Base-by-base conservation (phyloP, 2,329 filamentous ascomycete genomes). In the Epichloe uncinata region DNA sequence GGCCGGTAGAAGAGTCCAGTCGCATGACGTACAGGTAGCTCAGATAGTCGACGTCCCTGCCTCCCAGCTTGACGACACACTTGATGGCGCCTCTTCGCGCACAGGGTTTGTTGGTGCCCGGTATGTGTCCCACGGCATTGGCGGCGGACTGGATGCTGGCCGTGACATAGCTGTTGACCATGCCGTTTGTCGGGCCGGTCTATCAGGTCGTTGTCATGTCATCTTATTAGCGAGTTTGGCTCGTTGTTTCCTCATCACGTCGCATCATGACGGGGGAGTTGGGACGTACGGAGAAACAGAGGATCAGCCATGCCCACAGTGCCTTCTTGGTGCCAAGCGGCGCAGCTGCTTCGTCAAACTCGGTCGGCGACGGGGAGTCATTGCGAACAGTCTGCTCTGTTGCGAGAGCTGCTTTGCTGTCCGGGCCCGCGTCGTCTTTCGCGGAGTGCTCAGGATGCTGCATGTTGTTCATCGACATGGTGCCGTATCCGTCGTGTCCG, bases 141-240 rank as follows among this genome's bases (percentile, higher is more conserved):
- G 55, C 55, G 8, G 53, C 55, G 2, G 55, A 53, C 30, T 56
- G 55, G 12, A 56, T 56, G 30, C 55, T 56, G 16, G 55, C 55
- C 11, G 55, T 56, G 9, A 56, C 55, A 48, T 56, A 56, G 16
- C 18, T 51, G 37, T 52, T 56, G 9, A 56, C 50, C 55, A 56
- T 55, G 48, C 51, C 45, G 33, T 26, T 52, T 12, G 55, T 56
- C 16, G 55, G 55, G 12, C 55, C 55, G 1, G 55, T 56, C 55
- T 56, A 36, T 35, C 9, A 16, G 34, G n/a, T 5, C 12, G 40
- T n/a, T 7, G 0, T 37, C 8, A 30, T 30, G 8, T 4, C 30
- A 30, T 30, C 30, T 26, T 26, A 8, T 26, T 7, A 30, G 30
- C 30, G 30, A 30, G 8, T 11, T 30, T 30, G 30, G 30, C 4